These are phyloP conservation scores for Chaetomium sp. DNA, from an alignment of 2,329 filamentous ascomycete genomes.

Conservation along the genomic window DNA sequence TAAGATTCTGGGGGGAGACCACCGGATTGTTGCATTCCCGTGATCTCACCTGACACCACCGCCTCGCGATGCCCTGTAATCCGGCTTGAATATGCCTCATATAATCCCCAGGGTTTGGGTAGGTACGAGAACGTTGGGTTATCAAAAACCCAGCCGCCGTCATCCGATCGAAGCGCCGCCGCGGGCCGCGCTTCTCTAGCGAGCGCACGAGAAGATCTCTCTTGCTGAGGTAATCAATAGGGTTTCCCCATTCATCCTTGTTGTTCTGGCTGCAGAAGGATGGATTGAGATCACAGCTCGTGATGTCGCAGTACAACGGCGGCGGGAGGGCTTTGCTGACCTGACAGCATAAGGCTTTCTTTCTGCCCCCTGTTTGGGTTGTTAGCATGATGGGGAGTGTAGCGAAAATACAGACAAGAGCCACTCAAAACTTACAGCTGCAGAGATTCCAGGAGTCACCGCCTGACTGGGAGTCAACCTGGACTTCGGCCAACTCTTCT, in stretches of 20 bases:
- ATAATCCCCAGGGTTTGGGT: not conserved
- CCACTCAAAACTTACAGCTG: no score
- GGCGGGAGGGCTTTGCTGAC: no score
- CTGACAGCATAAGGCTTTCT: no score
- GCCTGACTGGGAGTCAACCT: no score
- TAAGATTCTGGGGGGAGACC: not conserved
- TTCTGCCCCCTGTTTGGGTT: no score
- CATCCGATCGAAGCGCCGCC: not conserved
- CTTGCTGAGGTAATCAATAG: no score
- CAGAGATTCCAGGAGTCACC: no score
- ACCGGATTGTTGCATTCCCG: not conserved
- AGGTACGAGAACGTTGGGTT: not conserved
- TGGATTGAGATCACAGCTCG: not conserved
- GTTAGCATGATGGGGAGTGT: no score
- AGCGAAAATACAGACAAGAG: no score
- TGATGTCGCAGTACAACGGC: not conserved
- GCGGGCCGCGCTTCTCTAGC: not conserved
- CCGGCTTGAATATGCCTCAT: not conserved
- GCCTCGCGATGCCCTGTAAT: not conserved
- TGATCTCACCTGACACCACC: not conserved
- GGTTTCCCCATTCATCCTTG: not conserved
- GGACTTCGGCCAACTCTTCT: no score
- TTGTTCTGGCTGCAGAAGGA: not conserved
- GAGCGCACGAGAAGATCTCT: not conserved
- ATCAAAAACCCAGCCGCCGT: not conserved